Base-by-base conservation (phyloP, 148 eudicot genomes). In the Silene latifolia region DNA sequence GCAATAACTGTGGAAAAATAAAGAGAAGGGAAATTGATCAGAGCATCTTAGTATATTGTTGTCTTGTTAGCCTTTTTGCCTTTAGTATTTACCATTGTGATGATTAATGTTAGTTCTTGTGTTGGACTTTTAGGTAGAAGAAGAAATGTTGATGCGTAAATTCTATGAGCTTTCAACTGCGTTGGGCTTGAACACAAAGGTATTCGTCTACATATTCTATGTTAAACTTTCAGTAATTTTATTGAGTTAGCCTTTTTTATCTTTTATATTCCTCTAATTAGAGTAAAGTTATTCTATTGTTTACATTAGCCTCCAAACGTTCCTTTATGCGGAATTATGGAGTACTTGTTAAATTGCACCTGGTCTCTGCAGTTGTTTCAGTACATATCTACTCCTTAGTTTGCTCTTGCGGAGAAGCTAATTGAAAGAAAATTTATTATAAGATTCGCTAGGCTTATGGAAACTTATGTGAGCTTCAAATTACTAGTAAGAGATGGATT, bases 131-230 rank as follows among this genome's bases (percentile, higher is more conserved):
- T 72, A 89, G 93, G 88, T 89, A 1, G 91, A 90, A 77, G 89
- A 90, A 83, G 91, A 86, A 78, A 86, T 90, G 95, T 77, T 88
- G 65, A 90, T 86, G 95, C 90, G 88, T 48, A 88, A 87, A 71
- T 88, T 85, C 77, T 88, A 79, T 71, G 87, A 88, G 71, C 82
- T 86, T 64, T 82, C 88, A 72, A 76, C 80, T 4, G 84, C 87
- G 76, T 82, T 82, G 80, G 83, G 83, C 71, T 77, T 82, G 77
- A 54, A 80, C n/a, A 73, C 77, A 39, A 87, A 84, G 93, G 89
- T 81, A 77, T 63, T 8, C 2, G 29, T 17, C 7, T 44, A 51
- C n/a, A 3, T 19, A 58, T 56, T 58, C 62, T 60, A 11, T 69
- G 19, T 10, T 47, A 20, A 51, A 15, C 7, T 18, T 59, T 69